Base-by-base conservation (phyloP, 768 basidiomycete genomes). In the Lactifluus hygrophoroides region DNA sequence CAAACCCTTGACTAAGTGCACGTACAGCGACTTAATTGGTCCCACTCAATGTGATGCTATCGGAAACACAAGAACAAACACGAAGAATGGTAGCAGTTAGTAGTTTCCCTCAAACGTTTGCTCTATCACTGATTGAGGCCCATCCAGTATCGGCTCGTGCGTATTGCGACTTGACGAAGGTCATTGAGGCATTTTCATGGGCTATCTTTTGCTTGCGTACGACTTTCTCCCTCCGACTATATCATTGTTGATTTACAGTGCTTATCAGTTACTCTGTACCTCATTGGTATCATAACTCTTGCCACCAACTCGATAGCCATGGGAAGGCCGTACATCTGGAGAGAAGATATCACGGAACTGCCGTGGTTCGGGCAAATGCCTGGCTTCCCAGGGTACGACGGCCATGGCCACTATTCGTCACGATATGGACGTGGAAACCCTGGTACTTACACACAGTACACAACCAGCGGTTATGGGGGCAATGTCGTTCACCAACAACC, bases 311-410 rank as follows among this genome's bases (percentile, higher is more conserved):
- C 64, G 16, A 10, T 60, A 42, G 52, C 56, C 32, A 59, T 59
- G 64, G 57, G 55, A 7, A 54, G 61, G 16, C 45, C n/a, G 16
- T 46, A 45, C 45, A 64, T 59, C 62, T 64, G 64, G 64, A 47
- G 53, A 25, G 64, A 63, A 10, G 50, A 64, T 44, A 51, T 59
- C 27, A 51, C 48, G 19, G 57, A 58, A 23, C 19, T 64, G 19
- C 64, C 64, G 6, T 64, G 64, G 64, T 64, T 64, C 25, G 61
- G 61, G 17, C 61, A 64, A 51, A 53, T 35, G 17, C 64, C 64
- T 14, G 62, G 64, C 25, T 64, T 50, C 35, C 64, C 64, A 13
- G 64, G 64, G 4, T 25, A 27, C 5, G 48, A 27, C 5, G 48
- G 46, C n/a, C 59, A 59, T 14, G n/a, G 16, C 13, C 4, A 27